Evolutionary conservation across 768 basidiomycete species (phyloP).

Genomic region (Pilatotrama ljubarskyi): DNA sequence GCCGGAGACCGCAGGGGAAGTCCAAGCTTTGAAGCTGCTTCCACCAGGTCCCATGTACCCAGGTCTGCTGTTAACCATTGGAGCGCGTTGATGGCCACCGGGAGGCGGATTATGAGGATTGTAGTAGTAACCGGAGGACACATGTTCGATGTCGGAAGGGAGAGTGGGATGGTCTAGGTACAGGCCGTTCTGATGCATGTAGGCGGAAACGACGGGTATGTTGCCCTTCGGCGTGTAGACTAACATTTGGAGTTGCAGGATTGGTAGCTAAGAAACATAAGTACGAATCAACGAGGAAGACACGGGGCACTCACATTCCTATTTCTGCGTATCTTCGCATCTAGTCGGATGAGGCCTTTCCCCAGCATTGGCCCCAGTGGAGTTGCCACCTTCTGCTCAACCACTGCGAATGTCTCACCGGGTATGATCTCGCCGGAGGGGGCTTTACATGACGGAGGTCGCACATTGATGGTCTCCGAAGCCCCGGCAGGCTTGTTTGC

Average conservation of each 20-base stretch:
- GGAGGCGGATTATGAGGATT: slow-evolving; percentile 89
- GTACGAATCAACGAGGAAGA: slow-evolving; percentile 1
- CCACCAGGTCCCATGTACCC: slow-evolving; percentile 43
- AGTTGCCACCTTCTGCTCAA: slow-evolving; percentile 84
- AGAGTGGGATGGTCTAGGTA: slow-evolving; percentile 80
- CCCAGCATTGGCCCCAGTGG: slow-evolving; percentile 81
- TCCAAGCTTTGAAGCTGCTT: slow-evolving; percentile 49
- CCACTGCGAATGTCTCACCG: slow-evolving; percentile 76
- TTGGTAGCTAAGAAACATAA: slow-evolving; percentile 59
- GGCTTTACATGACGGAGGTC: slow-evolving; percentile 54
- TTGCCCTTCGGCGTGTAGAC: slow-evolving; percentile 95
- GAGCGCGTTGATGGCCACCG: slow-evolving; percentile 55
- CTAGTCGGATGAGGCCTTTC: slow-evolving; percentile 78
- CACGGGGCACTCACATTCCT: slow-evolving; percentile 51
- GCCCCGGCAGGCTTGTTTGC: slow-evolving; percentile 46
- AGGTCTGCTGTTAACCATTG: slow-evolving; percentile 40
- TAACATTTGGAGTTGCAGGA: slow-evolving; percentile 80
- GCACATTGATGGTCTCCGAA: slow-evolving; percentile 79
- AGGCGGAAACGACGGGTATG: slow-evolving; percentile 77
- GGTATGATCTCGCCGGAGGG: slow-evolving; percentile 52
- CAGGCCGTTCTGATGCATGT: slow-evolving; percentile 65
- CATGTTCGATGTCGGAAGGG: slow-evolving; percentile 60
- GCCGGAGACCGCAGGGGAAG: slow-evolving; percentile 52
- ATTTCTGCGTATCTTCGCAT: slow-evolving; percentile 68
- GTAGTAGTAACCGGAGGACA: slow-evolving; percentile 62